Conservation (phyloP, 2,329 filamentous ascomycete genomes). For the Pseudogymnoascus sp. region DNA sequence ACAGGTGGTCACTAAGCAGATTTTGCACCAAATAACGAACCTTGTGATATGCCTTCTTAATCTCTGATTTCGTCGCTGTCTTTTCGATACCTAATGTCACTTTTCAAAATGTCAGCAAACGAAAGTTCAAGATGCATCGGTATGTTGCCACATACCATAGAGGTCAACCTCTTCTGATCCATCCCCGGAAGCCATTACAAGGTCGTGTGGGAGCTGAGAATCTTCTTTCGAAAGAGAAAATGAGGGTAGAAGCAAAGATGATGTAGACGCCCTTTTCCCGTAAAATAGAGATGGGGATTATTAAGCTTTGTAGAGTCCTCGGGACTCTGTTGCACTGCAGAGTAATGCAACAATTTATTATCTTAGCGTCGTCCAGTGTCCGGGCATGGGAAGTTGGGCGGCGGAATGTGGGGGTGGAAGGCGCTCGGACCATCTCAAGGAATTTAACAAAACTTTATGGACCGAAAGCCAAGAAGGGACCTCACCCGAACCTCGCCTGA, state of each 20-base stretch:
- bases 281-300: neutral
- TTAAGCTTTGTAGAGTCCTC: constrained; percentile 3
- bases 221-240: neutral
- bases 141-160: constrained; percentile 33
- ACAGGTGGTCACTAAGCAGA: constrained; percentile 4
- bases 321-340: neutral
- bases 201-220: neutral
- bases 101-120: constrained; percentile 35
- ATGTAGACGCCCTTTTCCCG: neutral
- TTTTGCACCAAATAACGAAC: constrained; percentile 39
- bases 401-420: constrained; percentile 6
- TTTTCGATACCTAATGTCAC: constrained; percentile 73
- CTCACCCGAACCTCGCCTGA: neutral
- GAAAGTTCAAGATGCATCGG: neutral
- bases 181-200: constrained; percentile 25
- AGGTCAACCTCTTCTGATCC: constrained; percentile 44
- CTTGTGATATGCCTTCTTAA: constrained; percentile 96
- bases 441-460: neutral
- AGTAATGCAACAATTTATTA: constrained; percentile 10
- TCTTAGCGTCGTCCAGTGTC: constrained; percentile 10
- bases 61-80: constrained; percentile 66
- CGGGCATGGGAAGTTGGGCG: neutral
- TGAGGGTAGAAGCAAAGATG: neutral
- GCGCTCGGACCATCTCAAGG: neutral
- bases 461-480: neutral